Percentiles rank a stretch among this genome's conserved stretches.
Conservation (phyloP, 495 filamentous ascomycete species). For the Xylaria intraflava region DNA sequence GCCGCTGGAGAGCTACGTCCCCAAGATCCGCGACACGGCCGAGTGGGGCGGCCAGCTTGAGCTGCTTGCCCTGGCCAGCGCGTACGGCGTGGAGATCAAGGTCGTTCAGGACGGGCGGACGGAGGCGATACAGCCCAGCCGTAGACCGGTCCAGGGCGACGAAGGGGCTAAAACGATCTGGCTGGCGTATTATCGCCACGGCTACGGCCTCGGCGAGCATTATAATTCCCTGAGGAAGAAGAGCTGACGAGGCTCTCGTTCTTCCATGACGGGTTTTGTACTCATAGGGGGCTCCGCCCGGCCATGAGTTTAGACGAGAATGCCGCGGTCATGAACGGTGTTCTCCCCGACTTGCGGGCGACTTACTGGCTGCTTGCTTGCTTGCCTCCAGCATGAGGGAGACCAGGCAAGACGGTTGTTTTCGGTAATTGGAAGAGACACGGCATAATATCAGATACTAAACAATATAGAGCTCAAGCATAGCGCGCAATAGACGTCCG, state of each 20-base stretch:
- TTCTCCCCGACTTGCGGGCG: no score
- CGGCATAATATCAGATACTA: no score
- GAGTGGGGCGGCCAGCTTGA: conserved; percentile 97
- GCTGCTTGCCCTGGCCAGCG: conserved; percentile 73
- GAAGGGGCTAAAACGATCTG: conserved; percentile 52
- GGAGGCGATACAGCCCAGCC: conserved; percentile 61
- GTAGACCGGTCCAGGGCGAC: conserved; percentile 19
- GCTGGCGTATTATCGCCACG: conserved; percentile 92
- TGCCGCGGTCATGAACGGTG: no score
- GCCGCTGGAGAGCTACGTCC: conserved; percentile 63
- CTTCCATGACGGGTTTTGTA: no score
- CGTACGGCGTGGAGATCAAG: conserved; percentile 74
- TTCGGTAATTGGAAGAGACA: no score
- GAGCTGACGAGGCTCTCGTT: not conserved
- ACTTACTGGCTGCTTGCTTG: no score
- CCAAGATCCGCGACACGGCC: conserved; percentile 76
- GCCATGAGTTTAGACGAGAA: no score
- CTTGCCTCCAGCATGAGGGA: no score
- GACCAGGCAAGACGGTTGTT: no score
- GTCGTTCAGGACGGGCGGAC: conserved; percentile 79
- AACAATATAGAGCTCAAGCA: no score
- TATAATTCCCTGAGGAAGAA: conserved; percentile 76
- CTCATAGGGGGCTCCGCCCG: no score
- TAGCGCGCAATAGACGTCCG: no score
- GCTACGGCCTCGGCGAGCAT: conserved; percentile 90